Evolutionary conservation across 192 early-diverging fungal species (phyloP).

Genomic region (Coemansia sp.): DNA sequence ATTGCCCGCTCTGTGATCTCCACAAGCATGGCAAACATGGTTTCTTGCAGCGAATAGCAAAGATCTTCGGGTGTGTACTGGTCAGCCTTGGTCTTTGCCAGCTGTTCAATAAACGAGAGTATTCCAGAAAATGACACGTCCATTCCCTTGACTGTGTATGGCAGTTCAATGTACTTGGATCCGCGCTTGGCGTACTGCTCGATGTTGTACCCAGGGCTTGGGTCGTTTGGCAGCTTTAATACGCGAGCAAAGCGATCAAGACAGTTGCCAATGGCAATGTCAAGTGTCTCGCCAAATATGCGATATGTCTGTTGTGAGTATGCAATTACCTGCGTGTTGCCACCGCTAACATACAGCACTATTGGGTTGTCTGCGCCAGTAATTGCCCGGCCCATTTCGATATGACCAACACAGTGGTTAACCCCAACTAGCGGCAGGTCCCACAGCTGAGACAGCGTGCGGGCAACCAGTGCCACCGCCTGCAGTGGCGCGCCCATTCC

Average conservation of each 20-base stretch:
- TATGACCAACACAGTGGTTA: conserved; percentile 98
- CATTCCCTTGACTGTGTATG: conserved; percentile 99
- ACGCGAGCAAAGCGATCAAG: conserved; percentile 96
- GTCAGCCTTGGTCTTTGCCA: conserved; percentile 62
- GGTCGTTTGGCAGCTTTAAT: conserved; percentile 90
- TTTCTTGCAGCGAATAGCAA: conserved; percentile 98
- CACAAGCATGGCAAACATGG: conserved; percentile 98
- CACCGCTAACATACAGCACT: conserved; percentile 95
- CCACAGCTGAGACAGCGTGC: conserved; percentile 92
- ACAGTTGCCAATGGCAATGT: conserved; percentile 98
- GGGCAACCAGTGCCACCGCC: conserved; percentile 87
- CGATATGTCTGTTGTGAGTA: conserved; percentile 91
- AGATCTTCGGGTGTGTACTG: conserved; percentile 79
- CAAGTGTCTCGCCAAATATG: conserved; percentile 98
- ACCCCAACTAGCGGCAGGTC: conserved; percentile 89
- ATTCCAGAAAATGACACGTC: conserved; percentile 98
- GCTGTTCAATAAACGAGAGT: conserved; percentile 81
- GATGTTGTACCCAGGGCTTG: conserved; percentile 97
- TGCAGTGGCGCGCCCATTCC: conserved; percentile 97
- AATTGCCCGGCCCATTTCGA: conserved; percentile 98
- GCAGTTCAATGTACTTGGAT: conserved; percentile 80
- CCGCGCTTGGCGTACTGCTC: conserved; percentile 95
- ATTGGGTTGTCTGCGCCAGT: conserved; percentile 93
- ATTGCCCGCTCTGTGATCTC: conserved; percentile 98
- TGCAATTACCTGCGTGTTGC: conserved; percentile 99